A percentile compares a stretch with the other conserved stretches of the same genome.
Evolutionary conservation across 2,329 filamentous ascomycete species (phyloP).

Genomic region (Penicillium hordei): DNA sequence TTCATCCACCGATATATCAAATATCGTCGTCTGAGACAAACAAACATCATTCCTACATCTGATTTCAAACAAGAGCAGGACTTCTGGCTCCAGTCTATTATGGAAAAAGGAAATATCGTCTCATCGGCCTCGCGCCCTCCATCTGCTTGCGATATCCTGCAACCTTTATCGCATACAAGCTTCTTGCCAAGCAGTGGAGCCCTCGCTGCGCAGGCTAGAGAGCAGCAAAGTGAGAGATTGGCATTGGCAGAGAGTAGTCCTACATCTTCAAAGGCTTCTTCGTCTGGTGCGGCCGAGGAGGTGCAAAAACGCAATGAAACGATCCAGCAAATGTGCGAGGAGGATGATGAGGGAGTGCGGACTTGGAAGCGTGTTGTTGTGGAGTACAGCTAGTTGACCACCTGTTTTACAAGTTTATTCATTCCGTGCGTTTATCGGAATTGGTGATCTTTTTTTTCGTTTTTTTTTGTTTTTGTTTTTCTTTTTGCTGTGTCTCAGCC

Average conservation of each 20-base stretch:
- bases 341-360: constrained; percentile 32
- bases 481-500: neutral
- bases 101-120: constrained; percentile 14
- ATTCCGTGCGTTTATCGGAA: neutral
- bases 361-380: constrained; percentile 38
- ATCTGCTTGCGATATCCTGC: constrained; percentile 22
- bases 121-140: constrained; percentile 1
- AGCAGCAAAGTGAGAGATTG: constrained; percentile 3
- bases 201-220: constrained; percentile 20
- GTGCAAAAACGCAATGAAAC: constrained; percentile 33
- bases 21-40: neutral
- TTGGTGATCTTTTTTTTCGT: no score
- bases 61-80: neutral
- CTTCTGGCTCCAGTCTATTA: constrained; percentile 8
- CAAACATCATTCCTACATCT: neutral
- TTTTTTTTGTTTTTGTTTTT: no score
- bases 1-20: neutral
- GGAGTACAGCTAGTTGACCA: constrained; percentile 34
- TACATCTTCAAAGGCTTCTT: neutral
- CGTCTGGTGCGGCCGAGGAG: neutral
- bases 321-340: constrained; percentile 33
- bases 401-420: neutral
- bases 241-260: neutral
- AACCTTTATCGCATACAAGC: constrained; percentile 19
- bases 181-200: constrained; percentile 22